Base-by-base conservation (phyloP, 192 early-diverging fungal genomes). In the Coemansia sp. region DNA sequence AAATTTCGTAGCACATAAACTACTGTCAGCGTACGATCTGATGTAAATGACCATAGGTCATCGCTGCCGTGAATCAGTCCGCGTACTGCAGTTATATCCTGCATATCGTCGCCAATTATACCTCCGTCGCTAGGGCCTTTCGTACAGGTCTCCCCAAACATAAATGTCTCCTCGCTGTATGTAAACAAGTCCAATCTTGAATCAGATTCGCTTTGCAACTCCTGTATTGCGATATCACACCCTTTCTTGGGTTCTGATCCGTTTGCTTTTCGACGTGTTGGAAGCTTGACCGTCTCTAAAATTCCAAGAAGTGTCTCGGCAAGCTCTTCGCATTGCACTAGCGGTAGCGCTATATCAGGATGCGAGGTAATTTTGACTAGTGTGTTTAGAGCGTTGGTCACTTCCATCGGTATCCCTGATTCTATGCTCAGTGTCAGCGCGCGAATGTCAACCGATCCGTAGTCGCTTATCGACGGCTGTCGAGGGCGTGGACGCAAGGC, bases 391-490 rank as follows among this genome's bases (percentile, higher is more conserved):
- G 91, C 91, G 49, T 84, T 87, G 4, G 88, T 86, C 1, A 92
- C 81, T 60, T 94, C 91, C 55, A 88, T 67, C 32, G 83, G 83
- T 65, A 94, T 85, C 18, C 87, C 87, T 5, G 88, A 91, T 66
- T 91, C 90, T 6, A 94, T 80, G 25, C 90, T 87, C 85, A 94
- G 88, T 7, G 86, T 86, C 44, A 94, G 69, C 4, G 88, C 87
- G 24, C 87, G 88, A n/a, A 92, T 82, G 60, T 92, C 90, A 9
- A 91, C 81, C 21, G 85, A 68, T 53, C 87, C 89, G 49, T 82
- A 84, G 24, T 75, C 71, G 58, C 62, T 56, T 19, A 73, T 47
- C 8, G 65, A 34, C 21, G 88, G 87, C 24, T 84, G 56, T 26
- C 71, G 75, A 0, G 78, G 73, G 7, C 74, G 84, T 12, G 86